phyloP scores from a whole-genome alignment of 2,329 filamentous ascomycete genomes.

The Arthroderma sp. region DNA sequence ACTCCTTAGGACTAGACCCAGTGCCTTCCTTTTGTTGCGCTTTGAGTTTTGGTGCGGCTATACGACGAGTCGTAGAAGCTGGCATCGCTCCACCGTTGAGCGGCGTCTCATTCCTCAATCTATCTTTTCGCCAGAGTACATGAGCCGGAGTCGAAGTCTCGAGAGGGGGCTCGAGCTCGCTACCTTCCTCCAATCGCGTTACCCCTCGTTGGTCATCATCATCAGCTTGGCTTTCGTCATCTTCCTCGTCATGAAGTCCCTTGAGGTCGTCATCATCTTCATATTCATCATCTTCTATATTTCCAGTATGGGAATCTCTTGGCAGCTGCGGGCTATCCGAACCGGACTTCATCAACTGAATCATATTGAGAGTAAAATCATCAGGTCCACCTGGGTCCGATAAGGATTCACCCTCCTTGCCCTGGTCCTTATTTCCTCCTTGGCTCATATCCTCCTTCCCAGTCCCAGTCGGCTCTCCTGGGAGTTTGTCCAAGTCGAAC shows the following conservation, averaged over 20 bases:
- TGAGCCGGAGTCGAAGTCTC: slow-evolving; percentile 34
- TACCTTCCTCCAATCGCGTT: slow-evolving; percentile 24
- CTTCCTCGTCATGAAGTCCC: background rate
- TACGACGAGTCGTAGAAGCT: too few species aligned
- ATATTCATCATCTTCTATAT: slow-evolving; percentile 5
- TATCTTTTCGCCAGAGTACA: slow-evolving; percentile 16
- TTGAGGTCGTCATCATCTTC: slow-evolving; percentile 6
- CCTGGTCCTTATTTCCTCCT: background rate
- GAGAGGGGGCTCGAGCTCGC: slow-evolving; percentile 29
- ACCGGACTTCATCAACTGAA: slow-evolving; percentile 23
- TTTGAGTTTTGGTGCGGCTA: too few species aligned
- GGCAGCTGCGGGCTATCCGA: too few species aligned
- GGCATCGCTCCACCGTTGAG: too few species aligned
- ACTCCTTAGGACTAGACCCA: too few species aligned
- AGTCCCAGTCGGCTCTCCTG: slow-evolving; percentile 16
- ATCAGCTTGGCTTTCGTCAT: slow-evolving; percentile 2
- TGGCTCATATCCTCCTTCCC: background rate
- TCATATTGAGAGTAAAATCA: slow-evolving; percentile 31
- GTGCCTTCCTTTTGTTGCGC: too few species aligned
- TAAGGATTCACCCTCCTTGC: slow-evolving; percentile 15
- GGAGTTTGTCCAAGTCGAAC: slow-evolving; percentile 27
- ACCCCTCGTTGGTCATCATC: slow-evolving; percentile 9
- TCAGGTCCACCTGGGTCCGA: slow-evolving; percentile 29
- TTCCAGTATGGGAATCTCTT: background rate
- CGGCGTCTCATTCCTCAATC: too few species aligned